Conservation (phyloP, 2,329 filamentous ascomycete genomes). For the Colletotrichum caudatum region DNA sequence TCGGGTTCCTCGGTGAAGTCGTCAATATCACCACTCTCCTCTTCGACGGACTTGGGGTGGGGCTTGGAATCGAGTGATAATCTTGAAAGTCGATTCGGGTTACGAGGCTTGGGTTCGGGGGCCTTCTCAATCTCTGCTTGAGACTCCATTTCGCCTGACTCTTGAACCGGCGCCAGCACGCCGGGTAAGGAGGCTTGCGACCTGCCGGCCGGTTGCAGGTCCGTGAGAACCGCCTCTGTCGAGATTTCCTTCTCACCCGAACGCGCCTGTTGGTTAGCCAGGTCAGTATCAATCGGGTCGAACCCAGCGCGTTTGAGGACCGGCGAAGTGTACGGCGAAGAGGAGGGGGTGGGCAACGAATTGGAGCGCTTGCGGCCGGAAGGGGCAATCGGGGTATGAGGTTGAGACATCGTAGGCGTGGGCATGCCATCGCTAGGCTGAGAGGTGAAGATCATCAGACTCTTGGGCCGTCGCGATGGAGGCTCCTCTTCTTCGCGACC, state of each 20-base stretch:
- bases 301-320: slow-evolving; percentile 36
- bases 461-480: slow-evolving; percentile 59
- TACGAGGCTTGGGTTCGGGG: slow-evolving; percentile 36
- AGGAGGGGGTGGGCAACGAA: slow-evolving; percentile 60
- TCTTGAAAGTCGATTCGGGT: slow-evolving; percentile 36
- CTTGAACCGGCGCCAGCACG: background rate
- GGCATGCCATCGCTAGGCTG: slow-evolving; percentile 47
- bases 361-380: slow-evolving; percentile 58
- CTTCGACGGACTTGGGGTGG: slow-evolving; percentile 46
- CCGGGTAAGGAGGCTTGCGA: slow-evolving; percentile 14
- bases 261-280: slow-evolving; percentile 8
- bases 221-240: slow-evolving; percentile 28
- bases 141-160: slow-evolving; percentile 3
- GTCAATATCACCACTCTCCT: slow-evolving; percentile 62
- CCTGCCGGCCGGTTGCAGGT: slow-evolving; percentile 4
- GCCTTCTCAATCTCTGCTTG: slow-evolving; percentile 14
- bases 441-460: slow-evolving; percentile 54
- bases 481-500: slow-evolving; percentile 53
- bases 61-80: slow-evolving; percentile 3
- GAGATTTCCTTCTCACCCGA: slow-evolving; percentile 35
- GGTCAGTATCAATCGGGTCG: slow-evolving; percentile 12
- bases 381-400: slow-evolving; percentile 52
- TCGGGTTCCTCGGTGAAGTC: slow-evolving; percentile 65
- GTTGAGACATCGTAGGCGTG: slow-evolving; percentile 51
- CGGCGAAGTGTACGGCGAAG: slow-evolving; percentile 45